A percentile compares a stretch with the other conserved stretches of the same genome.
These are phyloP conservation scores for Rhodotorula kratochvilovae DNA, from an alignment of 768 basidiomycete genomes.

Conservation along the genomic window DNA sequence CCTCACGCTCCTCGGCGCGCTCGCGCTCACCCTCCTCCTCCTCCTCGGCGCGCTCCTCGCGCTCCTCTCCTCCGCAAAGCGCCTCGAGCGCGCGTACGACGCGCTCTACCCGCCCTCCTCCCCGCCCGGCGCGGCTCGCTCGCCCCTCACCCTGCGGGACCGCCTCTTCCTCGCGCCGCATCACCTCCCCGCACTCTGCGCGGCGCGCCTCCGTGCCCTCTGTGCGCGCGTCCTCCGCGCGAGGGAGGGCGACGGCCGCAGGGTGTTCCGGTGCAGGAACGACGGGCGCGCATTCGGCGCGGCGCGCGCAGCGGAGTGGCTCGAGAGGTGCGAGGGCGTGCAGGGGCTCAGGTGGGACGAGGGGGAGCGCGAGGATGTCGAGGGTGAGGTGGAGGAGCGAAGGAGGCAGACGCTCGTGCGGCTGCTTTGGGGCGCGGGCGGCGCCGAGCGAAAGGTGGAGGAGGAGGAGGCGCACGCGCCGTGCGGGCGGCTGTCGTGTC, in stretches of 20 bases:
- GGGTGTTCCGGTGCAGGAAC: conserved; percentile 9
- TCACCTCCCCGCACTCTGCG: not conserved
- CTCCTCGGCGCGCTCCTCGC: not conserved
- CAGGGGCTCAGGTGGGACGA: not conserved
- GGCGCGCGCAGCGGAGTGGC: not conserved
- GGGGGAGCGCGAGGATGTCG: not conserved
- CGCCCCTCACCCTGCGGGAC: not conserved
- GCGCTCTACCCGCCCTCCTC: not conserved
- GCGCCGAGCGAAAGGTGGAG: not conserved
- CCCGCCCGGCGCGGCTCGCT: not conserved
- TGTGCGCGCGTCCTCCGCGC: not conserved
- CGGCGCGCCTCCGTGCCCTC: not conserved
- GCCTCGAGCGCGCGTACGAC: conserved; percentile 2
- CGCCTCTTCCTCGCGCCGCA: conserved; percentile 4
- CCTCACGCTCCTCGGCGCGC: not conserved
- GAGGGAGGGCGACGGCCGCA: not conserved
- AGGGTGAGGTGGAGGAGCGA: not conserved
- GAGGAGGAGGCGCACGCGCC: too few relatives aligned
- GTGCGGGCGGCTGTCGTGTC: conserved; percentile 4
- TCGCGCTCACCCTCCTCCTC: not conserved
- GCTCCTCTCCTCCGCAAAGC: not conserved
- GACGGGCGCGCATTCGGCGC: not conserved
- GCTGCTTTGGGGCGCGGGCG: not conserved
- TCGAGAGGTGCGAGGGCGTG: not conserved
- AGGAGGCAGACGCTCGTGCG: not conserved